Evolutionary conservation across 192 early-diverging fungal species (phyloP).

Genomic region (Hyaloraphidium curvatum): DNA sequence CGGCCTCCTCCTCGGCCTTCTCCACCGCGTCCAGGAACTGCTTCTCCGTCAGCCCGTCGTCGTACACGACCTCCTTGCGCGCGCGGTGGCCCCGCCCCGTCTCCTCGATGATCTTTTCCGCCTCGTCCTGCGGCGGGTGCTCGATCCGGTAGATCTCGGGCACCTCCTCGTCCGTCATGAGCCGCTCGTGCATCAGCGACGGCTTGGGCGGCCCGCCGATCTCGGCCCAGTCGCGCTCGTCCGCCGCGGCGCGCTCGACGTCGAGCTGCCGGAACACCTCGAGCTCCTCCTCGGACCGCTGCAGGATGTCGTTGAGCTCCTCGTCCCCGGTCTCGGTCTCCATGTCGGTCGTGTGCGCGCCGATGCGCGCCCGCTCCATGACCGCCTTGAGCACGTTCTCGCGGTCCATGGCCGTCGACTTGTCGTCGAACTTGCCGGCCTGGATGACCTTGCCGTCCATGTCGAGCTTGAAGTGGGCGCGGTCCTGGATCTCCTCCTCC

Average conservation of each 20-base stretch:
- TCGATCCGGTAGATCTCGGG: slow-evolving; percentile 70
- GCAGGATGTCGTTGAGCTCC: slow-evolving; percentile 80
- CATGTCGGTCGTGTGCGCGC: too few species aligned
- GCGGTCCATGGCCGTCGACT: slow-evolving; percentile 57
- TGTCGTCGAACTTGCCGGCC: slow-evolving; percentile 13
- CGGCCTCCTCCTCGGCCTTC: neutral
- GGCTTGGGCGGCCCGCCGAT: slow-evolving; percentile 30
- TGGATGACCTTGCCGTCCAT: slow-evolving; percentile 6
- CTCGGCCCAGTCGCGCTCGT: slow-evolving; percentile 24
- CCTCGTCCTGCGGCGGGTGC: slow-evolving; percentile 22
- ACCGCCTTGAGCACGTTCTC: slow-evolving; percentile 61
- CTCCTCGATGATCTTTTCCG: slow-evolving; percentile 19
- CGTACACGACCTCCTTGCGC: slow-evolving; percentile 54
- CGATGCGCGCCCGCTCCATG: slow-evolving; percentile 34
- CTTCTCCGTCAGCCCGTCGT: slow-evolving; percentile 84
- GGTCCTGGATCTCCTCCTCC: neutral
- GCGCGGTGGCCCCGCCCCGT: neutral
- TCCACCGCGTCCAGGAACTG: slow-evolving; percentile 29
- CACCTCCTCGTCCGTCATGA: slow-evolving; percentile 70
- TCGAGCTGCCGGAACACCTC: slow-evolving; percentile 56
- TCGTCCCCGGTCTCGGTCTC: slow-evolving; percentile 60
- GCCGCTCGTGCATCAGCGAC: slow-evolving; percentile 56
- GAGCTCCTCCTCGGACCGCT: slow-evolving; percentile 64
- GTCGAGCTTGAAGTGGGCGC: slow-evolving; percentile 3
- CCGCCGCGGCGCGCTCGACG: slow-evolving; percentile 33